Evolutionary conservation across 306 rosid genomes (phyloP).

Genomic region (Heteromeles arbutifolia): DNA sequence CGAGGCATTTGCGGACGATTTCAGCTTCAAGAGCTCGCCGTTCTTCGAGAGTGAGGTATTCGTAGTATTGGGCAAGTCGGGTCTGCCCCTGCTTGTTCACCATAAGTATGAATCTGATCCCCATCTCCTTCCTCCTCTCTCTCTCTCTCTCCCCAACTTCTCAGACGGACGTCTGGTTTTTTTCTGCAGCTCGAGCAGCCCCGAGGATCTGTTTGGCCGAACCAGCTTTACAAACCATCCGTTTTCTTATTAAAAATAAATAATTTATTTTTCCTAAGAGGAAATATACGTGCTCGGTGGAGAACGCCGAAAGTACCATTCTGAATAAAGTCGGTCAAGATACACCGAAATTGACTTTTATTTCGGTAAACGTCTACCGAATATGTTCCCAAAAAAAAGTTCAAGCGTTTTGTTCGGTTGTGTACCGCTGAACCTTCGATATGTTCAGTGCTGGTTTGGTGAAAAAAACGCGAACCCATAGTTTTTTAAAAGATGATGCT

Average conservation of each 20-base stretch:
- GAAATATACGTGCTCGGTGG: too few relatives aligned
- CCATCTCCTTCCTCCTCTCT: conserved; percentile 38
- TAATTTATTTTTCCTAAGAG: not conserved
- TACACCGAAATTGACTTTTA: too few relatives aligned
- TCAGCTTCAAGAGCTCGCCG: conserved; percentile 87
- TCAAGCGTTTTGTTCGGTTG: too few relatives aligned
- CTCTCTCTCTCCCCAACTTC: not conserved
- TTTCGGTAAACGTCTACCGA: not conserved
- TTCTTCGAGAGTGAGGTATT: conserved; percentile 78
- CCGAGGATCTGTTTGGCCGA: not conserved
- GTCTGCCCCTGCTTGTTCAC: conserved; percentile 96
- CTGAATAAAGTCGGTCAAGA: too few relatives aligned
- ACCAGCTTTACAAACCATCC: too few relatives aligned
- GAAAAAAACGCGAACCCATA: too few relatives aligned
- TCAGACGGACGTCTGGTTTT: not conserved
- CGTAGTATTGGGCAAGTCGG: conserved; percentile 93
- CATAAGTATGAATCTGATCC: conserved; percentile 91
- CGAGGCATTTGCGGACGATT: conserved; percentile 92
- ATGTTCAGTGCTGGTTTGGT: too few relatives aligned
- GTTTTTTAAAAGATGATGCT: too few relatives aligned
- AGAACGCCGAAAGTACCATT: too few relatives aligned
- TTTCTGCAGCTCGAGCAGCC: not conserved
- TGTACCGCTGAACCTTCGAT: too few relatives aligned
- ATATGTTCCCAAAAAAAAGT: too few relatives aligned
- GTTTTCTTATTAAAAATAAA: not conserved